Percentiles rank a stretch among this genome's conserved stretches.
Evolutionary conservation across 768 basidiomycete genomes (phyloP).

Genomic region (Tricholomella constricta): DNA sequence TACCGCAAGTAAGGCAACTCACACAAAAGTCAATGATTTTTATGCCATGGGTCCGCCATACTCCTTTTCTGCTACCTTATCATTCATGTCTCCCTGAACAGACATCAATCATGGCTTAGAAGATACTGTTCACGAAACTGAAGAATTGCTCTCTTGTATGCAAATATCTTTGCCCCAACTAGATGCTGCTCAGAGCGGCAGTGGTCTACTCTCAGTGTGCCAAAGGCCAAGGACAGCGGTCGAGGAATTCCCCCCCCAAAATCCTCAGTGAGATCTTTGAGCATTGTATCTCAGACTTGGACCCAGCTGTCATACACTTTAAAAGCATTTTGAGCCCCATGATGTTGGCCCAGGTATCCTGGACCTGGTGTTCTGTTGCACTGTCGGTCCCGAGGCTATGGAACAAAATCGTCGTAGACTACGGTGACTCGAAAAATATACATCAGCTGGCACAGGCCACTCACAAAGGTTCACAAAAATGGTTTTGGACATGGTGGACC

Average conservation of each 20-base stretch:
- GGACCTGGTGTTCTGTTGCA: slow-evolving; percentile 10
- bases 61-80: neutral
- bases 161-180: neutral
- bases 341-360: slow-evolving; percentile 6
- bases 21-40: too few species aligned
- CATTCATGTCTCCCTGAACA: neutral
- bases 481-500: too few species aligned
- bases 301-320: neutral
- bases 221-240: neutral
- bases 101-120: neutral
- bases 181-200: neutral
- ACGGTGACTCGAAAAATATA: slow-evolving; percentile 7
- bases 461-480: too few species aligned
- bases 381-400: slow-evolving; percentile 7
- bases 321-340: neutral
- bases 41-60: neutral
- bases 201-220: too few species aligned
- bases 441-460: neutral
- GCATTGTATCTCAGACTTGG: neutral
- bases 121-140: neutral
- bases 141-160: neutral
- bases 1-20: too few species aligned
- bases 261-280: slow-evolving; percentile 14
- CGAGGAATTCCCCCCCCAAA: slow-evolving; percentile 4
- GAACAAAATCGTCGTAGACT: slow-evolving; percentile 13